These are phyloP conservation scores for Cercophora newfieldiana DNA, from an alignment of 495 filamentous ascomycete genomes.

Conservation along the genomic window DNA sequence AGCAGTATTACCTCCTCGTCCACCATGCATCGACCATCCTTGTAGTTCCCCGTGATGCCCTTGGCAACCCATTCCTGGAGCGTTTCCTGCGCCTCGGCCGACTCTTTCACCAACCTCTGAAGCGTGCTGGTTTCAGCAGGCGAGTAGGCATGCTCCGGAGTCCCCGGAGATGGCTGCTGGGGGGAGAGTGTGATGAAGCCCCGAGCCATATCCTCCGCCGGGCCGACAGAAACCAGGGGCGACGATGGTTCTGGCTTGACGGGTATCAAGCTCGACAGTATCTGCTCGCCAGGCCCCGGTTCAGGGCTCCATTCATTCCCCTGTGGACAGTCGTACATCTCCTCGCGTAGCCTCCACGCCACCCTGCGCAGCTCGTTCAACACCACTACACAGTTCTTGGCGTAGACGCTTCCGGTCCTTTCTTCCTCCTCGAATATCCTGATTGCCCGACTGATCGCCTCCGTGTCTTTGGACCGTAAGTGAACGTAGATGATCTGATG, in stretches of 20 bases:
- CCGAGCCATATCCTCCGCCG: too few relatives aligned
- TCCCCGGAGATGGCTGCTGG: too few relatives aligned
- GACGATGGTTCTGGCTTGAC: background rate
- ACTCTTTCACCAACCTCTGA: too few relatives aligned
- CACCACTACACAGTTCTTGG: constrained; percentile 29
- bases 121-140: too few relatives aligned
- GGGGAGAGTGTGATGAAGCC: too few relatives aligned
- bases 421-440: constrained; percentile 32
- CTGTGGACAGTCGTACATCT: constrained; percentile 18
- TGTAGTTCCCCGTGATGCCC: background rate
- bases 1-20: background rate
- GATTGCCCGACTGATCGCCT: constrained; percentile 31
- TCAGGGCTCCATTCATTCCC: background rate
- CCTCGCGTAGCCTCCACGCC: constrained; percentile 24
- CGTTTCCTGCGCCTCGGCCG: background rate
- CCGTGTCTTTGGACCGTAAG: constrained; percentile 25
- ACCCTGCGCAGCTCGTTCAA: constrained; percentile 28
- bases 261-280: background rate
- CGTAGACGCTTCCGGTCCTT: constrained; percentile 27
- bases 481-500: constrained; percentile 36
- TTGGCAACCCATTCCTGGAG: background rate
- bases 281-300: constrained; percentile 10
- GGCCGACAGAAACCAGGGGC: too few relatives aligned
- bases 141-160: too few relatives aligned
- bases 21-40: background rate